Conservation (phyloP, 768 basidiomycete genomes). For the Pulveroboletus sp. region DNA sequence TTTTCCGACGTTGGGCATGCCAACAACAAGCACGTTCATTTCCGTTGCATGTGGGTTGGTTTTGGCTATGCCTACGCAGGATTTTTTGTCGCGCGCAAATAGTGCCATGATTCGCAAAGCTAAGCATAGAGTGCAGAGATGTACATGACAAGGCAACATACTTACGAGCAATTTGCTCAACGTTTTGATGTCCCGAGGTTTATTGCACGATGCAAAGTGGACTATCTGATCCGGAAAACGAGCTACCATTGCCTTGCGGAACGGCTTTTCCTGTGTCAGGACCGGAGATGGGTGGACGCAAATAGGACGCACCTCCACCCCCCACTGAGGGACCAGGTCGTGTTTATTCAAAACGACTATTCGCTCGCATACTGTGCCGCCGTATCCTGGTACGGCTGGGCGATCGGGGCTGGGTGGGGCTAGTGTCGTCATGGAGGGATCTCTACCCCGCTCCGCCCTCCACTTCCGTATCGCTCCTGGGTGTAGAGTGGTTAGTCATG, state of each 20-base stretch:
- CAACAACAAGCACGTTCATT: constrained; percentile 87
- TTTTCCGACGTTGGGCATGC: constrained; percentile 99
- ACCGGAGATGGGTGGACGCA: constrained; percentile 1
- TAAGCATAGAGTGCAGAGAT: background rate
- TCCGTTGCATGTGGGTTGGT: constrained; percentile 66
- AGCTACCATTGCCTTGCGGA: constrained; percentile 62
- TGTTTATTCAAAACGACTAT: constrained; percentile 91
- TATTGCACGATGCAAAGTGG: constrained; percentile 70
- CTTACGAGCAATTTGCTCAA: constrained; percentile 68
- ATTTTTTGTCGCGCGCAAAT: background rate
- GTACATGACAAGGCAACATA: constrained; percentile 39
- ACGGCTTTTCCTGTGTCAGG: constrained; percentile 48
- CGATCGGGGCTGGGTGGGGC: constrained; percentile 24
- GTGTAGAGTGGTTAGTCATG: constrained; percentile 18
- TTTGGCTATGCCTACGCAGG: constrained; percentile 57
- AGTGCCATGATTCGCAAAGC: background rate
- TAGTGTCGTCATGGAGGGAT: constrained; percentile 37
- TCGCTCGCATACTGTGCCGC: constrained; percentile 58
- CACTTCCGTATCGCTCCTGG: constrained; percentile 64
- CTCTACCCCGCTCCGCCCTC: constrained; percentile 63
- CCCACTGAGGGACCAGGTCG: constrained; percentile 86
- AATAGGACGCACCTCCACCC: constrained; percentile 60
- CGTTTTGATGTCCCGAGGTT: constrained; percentile 56
- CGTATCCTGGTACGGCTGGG: constrained; percentile 17
- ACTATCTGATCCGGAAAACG: constrained; percentile 67